Evolutionary conservation across 768 basidiomycete species (phyloP), one percentile per base, ranked within the genome.

Genomic region (Lentinula aciculospora): DNA sequence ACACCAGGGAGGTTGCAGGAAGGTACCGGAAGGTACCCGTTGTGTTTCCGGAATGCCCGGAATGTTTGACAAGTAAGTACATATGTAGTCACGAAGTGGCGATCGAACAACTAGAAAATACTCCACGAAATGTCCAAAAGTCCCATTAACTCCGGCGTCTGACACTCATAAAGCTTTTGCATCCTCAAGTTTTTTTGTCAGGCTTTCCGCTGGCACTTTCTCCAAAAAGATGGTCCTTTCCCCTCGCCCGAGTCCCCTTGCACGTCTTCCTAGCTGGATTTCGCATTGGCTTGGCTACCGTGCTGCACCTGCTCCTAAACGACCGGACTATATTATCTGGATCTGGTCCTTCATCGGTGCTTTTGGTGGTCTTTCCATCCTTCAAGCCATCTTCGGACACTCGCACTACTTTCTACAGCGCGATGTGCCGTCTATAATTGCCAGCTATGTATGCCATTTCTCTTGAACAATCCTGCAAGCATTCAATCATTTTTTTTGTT

Each of bases 331-430:
- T 58, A 64, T 75, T 19, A 61, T 78, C 27, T 81, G 76, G 74
- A 32, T 78, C 8, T 83, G 80, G 80, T 78, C 81, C 0, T 82
- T 81, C 62, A 62, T 83, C 13, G 80, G 76, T 27, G 73, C 82
- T 0, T 82, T 82, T 63, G 71, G 72, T 51, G 79, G 79, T 3
- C 73, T 82, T 50, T 72, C 79, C 0, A 57, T 77, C 36, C 72
- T 84, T 46, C 81, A 83, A 57, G 80, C 74, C 6, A 66, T 79
- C 9, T 82, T 83, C 59, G 72, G 71, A 23, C 74, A 80, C 27
- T 69, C 76, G 3, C 72, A 72, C 5, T 81, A 80, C 59, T 83
- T 84, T 63, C 65, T 76, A 4, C 64, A 71, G 53, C 65, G 76
- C 31, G 71, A 70, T 17, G 79, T 80, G 1, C 81, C 81, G 0